Evolutionary conservation across 768 basidiomycete genomes (phyloP), one percentile per base, ranked within the genome.

Genomic region (Wakefieldia striispora): DNA sequence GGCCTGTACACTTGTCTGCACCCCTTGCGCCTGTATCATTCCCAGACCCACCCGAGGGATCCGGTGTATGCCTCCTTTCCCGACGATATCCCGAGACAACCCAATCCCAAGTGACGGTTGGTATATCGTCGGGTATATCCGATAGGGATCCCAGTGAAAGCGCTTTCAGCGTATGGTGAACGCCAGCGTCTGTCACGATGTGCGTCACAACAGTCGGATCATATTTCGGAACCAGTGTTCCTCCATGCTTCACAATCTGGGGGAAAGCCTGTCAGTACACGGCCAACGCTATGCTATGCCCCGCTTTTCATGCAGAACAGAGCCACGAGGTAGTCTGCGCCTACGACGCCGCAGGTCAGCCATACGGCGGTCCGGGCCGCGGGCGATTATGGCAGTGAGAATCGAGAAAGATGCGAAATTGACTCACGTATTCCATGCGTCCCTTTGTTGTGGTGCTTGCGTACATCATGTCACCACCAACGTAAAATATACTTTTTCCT

Each of bases 101-200:
- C 84, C 85, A 88, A 13, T 59, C 56, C 86, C 85, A 88, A 33
- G 60, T 78, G 27, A 88, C 75, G 11, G 80, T 82, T 10, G 84
- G 82, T 11, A 88, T 82, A 37, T 78, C 69, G n/a, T 73, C 62
- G 4, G 88, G 86, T 38, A 91, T 83, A 4, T 86, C 77, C 7
- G 63, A 66, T 14, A 84, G 63, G 6, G 51, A 65, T 56, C 74
- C 80, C 19, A 85, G 58, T 1, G 80, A 79, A 3, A 85, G 67
- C 1, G 74, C 66, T 14, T 45, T 54, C n/a, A 71, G 47, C 3
- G 73, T 66, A 6, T 53, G 47, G 23, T 54, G 59, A 50, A 58
- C 40, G 17, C 51, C 54, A 2, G 59, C 57, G 43, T 80, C 81
- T 7, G 81, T 80, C 27, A 91, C 73, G 45, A 91, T 83, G 57